These are phyloP conservation scores for Sordariomycetes sp. DNA, from an alignment of 2,329 filamentous ascomycete species.

Conservation along the genomic window DNA sequence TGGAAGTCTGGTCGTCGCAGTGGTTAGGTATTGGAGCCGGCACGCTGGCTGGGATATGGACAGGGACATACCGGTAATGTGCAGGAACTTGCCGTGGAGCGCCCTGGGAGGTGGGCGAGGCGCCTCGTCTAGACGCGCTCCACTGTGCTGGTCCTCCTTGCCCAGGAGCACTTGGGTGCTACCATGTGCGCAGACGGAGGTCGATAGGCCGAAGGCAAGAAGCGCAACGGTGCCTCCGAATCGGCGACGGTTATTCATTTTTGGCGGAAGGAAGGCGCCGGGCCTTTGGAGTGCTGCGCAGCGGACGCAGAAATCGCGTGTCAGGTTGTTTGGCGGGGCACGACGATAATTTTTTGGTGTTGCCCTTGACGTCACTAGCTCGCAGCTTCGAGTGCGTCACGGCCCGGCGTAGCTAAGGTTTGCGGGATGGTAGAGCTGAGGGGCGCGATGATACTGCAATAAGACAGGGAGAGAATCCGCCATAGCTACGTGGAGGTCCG, in stretches of 20 bases:
- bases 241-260: background rate
- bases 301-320: background rate
- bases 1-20: constrained; percentile 58
- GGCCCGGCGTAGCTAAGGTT: background rate
- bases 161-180: background rate
- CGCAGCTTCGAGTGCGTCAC: background rate
- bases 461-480: background rate
- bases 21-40: background rate
- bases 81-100: constrained; percentile 66
- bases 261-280: background rate
- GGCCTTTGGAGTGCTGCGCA: background rate
- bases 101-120: constrained; percentile 19
- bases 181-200: constrained; percentile 12
- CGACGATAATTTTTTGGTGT: background rate
- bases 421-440: background rate
- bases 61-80: constrained; percentile 61
- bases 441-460: background rate
- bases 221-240: constrained; percentile 11
- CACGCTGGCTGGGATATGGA: constrained; percentile 3
- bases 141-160: constrained; percentile 1
- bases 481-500: background rate
- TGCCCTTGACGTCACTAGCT: background rate
- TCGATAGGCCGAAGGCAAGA: constrained; percentile 15
- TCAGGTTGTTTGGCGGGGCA: background rate
- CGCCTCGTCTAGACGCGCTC: constrained; percentile 5